phyloP scores from a whole-genome alignment of 768 basidiomycete genomes.

The Psilocybe azurescens region DNA sequence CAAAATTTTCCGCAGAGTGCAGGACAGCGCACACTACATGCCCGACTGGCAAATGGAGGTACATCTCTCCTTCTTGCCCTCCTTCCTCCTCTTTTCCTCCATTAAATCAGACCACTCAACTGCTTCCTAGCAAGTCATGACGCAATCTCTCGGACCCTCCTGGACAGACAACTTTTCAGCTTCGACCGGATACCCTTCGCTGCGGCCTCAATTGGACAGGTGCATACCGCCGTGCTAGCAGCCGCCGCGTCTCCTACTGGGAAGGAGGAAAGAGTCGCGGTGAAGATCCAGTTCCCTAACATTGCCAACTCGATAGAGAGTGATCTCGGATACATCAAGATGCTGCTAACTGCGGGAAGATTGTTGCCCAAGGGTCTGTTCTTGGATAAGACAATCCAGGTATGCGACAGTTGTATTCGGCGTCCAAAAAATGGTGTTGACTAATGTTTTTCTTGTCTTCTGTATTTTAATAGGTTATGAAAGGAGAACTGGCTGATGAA shows the following conservation, averaged over 20 bases:
- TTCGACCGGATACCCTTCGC: slow-evolving; percentile 92
- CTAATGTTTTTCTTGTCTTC: not conserved
- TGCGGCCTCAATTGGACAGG: slow-evolving; percentile 97
- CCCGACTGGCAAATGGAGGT: slow-evolving; percentile 99
- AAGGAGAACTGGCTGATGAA: slow-evolving; percentile 88
- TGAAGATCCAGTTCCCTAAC: slow-evolving; percentile 96
- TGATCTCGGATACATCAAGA: slow-evolving; percentile 85
- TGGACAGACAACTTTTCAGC: slow-evolving; percentile 75
- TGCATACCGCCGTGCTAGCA: slow-evolving; percentile 76
- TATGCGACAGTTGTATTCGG: slow-evolving; percentile 28
- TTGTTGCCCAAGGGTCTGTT: slow-evolving; percentile 90
- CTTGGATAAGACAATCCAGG: slow-evolving; percentile 85
- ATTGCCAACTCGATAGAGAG: slow-evolving; percentile 86
- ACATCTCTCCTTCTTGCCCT: slow-evolving; percentile 13
- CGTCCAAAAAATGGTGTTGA: not conserved
- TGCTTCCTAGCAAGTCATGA: slow-evolving; percentile 66
- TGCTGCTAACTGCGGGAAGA: slow-evolving; percentile 80
- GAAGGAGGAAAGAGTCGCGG: slow-evolving; percentile 63
- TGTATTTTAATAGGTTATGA: slow-evolving; percentile 49
- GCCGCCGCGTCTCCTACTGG: slow-evolving; percentile 58
- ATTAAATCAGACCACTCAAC: not conserved
- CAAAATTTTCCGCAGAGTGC: slow-evolving; percentile 86
- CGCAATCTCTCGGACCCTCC: slow-evolving; percentile 69
- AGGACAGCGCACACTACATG: slow-evolving; percentile 98
- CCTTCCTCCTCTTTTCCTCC: not conserved